A percentile compares a stretch with the other conserved stretches of the same genome.
These are phyloP conservation scores for Mrakia gelida DNA, from an alignment of 768 basidiomycete genomes.

Conservation along the genomic window DNA sequence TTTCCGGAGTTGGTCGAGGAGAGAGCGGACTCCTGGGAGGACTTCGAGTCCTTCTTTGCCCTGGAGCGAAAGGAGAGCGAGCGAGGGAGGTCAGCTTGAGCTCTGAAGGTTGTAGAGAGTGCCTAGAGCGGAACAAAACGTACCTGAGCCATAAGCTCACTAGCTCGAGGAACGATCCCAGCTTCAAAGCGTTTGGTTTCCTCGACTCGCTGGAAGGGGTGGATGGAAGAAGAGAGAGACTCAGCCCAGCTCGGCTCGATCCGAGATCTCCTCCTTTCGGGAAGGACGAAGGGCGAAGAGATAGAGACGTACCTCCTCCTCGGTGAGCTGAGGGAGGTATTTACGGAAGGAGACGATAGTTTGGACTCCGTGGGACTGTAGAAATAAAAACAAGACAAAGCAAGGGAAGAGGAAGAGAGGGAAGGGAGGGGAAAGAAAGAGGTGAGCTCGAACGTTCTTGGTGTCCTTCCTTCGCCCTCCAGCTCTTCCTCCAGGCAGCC, in stretches of 20 bases:
- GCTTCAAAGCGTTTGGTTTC: conserved; percentile 25
- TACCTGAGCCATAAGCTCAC: conserved; percentile 2
- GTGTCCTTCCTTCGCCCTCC: not conserved
- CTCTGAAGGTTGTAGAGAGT: too few relatives aligned
- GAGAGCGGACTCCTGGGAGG: conserved; percentile 17
- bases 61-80: not conserved
- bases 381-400: not conserved
- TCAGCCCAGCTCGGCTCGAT: not conserved
- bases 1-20: conserved; percentile 21
- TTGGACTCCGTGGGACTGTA: conserved; percentile 23
- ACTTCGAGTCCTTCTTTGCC: conserved; percentile 23
- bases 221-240: not conserved
- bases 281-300: not conserved
- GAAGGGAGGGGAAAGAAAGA: not conserved
- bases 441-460: conserved; percentile 5
- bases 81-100: not conserved
- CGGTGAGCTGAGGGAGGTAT: conserved; percentile 26
- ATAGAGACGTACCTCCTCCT: not conserved
- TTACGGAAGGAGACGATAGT: conserved; percentile 20
- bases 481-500: not conserved
- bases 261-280: not conserved
- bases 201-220: not conserved
- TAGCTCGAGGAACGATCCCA: conserved; percentile 26
- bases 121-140: not conserved
- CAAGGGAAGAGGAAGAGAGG: not conserved